phyloP scores from a whole-genome alignment of 1,139 yeast species.

The Yamadazyma triangularis region DNA sequence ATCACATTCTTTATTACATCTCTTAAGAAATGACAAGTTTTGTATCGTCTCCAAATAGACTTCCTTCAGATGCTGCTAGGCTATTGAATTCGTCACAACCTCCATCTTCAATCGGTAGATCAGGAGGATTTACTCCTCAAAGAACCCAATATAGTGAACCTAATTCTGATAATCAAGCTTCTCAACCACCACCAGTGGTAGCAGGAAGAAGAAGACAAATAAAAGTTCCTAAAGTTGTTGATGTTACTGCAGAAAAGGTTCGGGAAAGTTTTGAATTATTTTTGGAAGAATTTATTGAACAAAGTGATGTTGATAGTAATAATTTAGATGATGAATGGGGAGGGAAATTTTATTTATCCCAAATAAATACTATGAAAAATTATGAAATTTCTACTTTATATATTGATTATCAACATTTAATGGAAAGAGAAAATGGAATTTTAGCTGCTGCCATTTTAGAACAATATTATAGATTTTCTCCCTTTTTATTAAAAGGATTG shows the following conservation, averaged over 20 bases:
- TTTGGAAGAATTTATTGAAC: constrained; percentile 52
- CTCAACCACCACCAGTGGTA: constrained; percentile 15
- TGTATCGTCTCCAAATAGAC: constrained; percentile 43
- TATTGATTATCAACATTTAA: constrained; percentile 78
- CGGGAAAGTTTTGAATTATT: constrained; percentile 87
- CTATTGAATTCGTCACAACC: constrained; percentile 42
- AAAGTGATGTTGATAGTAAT: constrained; percentile 25
- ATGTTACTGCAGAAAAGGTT: constrained; percentile 90
- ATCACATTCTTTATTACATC: constrained; percentile 1
- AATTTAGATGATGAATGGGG: constrained; percentile 25
- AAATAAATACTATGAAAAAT: constrained; percentile 74
- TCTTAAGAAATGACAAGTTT: constrained; percentile 34
- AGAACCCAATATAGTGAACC: constrained; percentile 17
- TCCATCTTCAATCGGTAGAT: constrained; percentile 40
- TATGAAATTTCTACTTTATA: constrained; percentile 77
- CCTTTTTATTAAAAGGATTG: constrained; percentile 75
- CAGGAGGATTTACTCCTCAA: constrained; percentile 26
- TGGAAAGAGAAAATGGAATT: constrained; percentile 77
- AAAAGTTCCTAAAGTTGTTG: constrained; percentile 81
- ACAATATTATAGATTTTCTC: constrained; percentile 89
- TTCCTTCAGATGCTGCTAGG: constrained; percentile 45
- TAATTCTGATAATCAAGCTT: constrained; percentile 11
- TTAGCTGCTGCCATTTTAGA: constrained; percentile 86
- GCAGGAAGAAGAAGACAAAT: constrained; percentile 49
- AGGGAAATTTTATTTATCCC: constrained; percentile 69